Percentiles rank a stretch among this genome's conserved stretches.
These are phyloP conservation scores for Stevia rebaudiana DNA, from an alignment of 140 eudicot species.

Conservation along the genomic window DNA sequence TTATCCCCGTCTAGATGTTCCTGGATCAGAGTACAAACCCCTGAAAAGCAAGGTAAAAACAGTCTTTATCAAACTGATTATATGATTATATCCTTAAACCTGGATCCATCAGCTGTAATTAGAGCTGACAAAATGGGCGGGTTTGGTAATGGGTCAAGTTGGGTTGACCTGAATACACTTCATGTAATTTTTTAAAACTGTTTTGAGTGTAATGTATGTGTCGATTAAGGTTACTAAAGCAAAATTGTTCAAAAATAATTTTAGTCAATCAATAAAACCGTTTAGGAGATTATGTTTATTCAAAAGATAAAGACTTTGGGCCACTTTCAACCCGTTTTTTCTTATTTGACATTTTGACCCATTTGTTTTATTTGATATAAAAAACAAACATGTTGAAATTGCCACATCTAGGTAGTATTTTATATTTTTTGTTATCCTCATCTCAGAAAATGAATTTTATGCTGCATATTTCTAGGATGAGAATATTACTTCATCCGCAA, in stretches of 20 bases:
- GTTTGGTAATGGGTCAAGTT: neutral
- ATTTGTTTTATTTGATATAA: neutral
- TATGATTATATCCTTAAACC: neutral
- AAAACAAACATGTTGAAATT: neutral
- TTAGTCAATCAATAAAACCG: neutral
- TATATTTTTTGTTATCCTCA: constrained; percentile 10
- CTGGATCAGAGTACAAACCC: constrained; percentile 71
- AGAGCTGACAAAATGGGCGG: neutral
- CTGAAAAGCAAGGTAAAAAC: constrained; percentile 51
- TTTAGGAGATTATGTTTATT: neutral
- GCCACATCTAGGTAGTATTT: neutral
- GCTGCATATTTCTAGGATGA: constrained; percentile 37
- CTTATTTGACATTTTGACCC: neutral
- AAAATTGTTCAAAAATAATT: neutral
- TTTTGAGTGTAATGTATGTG: neutral
- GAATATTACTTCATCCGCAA: constrained; percentile 19
- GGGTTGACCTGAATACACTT: neutral
- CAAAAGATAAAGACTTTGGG: neutral
- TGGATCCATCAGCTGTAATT: neutral
- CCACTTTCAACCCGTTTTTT: neutral
- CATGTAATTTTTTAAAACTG: neutral
- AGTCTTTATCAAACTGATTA: neutral
- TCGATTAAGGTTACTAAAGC: neutral
- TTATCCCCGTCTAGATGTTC: constrained; percentile 70
- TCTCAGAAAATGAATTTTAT: neutral